Evolutionary conservation across 2,329 filamentous ascomycete genomes (phyloP).

Genomic region (Plectosphaerella plurivora): DNA sequence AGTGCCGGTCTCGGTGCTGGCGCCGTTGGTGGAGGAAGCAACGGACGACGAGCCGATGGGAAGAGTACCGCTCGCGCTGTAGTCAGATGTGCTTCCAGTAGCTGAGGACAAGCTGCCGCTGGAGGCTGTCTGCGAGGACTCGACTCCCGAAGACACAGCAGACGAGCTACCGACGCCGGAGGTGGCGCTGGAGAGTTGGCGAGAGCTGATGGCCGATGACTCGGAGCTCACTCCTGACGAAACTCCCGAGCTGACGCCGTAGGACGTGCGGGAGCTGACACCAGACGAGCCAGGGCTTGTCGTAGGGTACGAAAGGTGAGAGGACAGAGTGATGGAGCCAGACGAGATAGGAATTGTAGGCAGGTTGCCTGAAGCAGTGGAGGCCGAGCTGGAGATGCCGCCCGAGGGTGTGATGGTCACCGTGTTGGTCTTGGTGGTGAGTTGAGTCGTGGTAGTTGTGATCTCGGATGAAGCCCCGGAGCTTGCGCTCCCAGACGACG

Average conservation of each 20-base stretch:
- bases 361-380: neutral
- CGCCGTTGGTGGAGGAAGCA: neutral
- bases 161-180: neutral
- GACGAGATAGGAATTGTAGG: neutral
- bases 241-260: neutral
- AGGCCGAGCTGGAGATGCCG: neutral
- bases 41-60: neutral
- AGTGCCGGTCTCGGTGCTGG: neutral
- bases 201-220: neutral
- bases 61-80: neutral
- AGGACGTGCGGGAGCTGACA: neutral
- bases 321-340: conserved; percentile 5
- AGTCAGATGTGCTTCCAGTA: neutral
- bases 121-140: neutral
- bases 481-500: neutral
- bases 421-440: neutral
- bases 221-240: neutral
- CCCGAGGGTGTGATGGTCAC: neutral
- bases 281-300: neutral
- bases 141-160: neutral
- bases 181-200: neutral
- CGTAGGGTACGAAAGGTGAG: conserved; percentile 5
- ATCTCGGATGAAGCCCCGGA: neutral
- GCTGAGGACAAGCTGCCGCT: neutral
- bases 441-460: neutral